phyloP scores from a whole-genome alignment of 2,329 filamentous ascomycete genomes.

The Neoarthrinium moseri region DNA sequence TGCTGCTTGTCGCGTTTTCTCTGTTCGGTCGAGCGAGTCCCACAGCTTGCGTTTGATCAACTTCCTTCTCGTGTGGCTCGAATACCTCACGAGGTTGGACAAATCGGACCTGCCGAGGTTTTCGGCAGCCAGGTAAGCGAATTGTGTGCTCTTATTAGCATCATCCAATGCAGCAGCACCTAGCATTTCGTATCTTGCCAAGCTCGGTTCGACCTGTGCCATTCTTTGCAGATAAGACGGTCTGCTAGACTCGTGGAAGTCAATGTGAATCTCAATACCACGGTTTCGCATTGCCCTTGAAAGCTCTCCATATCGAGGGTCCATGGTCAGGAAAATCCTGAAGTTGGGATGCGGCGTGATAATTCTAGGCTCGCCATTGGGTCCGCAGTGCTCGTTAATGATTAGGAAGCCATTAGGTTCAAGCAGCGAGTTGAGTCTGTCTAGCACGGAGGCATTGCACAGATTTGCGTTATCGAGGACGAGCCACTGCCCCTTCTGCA shows the following conservation, averaged over 20 bases:
- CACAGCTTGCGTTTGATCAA: neutral
- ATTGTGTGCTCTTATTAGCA: constrained; percentile 20
- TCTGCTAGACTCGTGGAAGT: constrained; percentile 36
- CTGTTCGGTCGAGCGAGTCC: neutral
- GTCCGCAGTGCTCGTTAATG: constrained; percentile 88
- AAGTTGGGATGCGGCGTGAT: constrained; percentile 84
- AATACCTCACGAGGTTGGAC: constrained; percentile 31
- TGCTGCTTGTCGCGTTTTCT: neutral
- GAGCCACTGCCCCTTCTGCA: constrained; percentile 86
- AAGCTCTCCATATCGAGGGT: constrained; percentile 87
- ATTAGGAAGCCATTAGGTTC: constrained; percentile 86
- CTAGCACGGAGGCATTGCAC: constrained; percentile 91
- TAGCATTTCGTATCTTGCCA: constrained; percentile 44
- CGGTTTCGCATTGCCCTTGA: constrained; percentile 96
- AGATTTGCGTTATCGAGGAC: constrained; percentile 97
- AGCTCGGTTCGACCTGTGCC: constrained; percentile 45
- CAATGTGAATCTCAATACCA: constrained; percentile 83
- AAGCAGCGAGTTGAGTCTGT: constrained; percentile 89
- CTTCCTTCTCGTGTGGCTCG: constrained; percentile 11
- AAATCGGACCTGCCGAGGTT: constrained; percentile 47
- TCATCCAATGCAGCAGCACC: constrained; percentile 31
- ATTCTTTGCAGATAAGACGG: constrained; percentile 37
- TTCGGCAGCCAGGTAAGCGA: constrained; percentile 39
- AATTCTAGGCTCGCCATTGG: constrained; percentile 76
- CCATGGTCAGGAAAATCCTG: constrained; percentile 89